Evolutionary conservation across 768 basidiomycete genomes (phyloP), one percentile per base, ranked within the genome.

Genomic region (Coprinopsis sp.): DNA sequence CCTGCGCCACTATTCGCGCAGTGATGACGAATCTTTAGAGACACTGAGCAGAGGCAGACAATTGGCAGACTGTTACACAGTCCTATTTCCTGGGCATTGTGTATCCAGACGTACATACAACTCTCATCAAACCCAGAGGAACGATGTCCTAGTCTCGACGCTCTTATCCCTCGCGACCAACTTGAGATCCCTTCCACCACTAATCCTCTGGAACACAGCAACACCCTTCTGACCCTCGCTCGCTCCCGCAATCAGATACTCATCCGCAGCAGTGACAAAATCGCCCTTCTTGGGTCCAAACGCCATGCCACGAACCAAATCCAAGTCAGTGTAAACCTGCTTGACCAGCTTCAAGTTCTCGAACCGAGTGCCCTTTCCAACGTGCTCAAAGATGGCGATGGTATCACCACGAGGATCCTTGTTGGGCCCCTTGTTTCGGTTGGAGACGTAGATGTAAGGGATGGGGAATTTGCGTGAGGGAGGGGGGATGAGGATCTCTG

Each of bases 231-330:
- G 65, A 14, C 81, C 80, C 3, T 68, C 71, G 22, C 67, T 64
- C 6, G 79, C 81, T 6, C 73, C 72, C 21, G 80, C 80, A 31
- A 82, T 66, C 23, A 85, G 62, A 44, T 54, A 66, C 41, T 63
- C 73, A 38, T 78, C 78, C n/a, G n/a, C n/a, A n/a, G n/a, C n/a
- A n/a, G n/a, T n/a, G n/a, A n/a, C n/a, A n/a, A n/a, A n/a, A 23
- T 72, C 74, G 23, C 71, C 69, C n/a, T 64, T 64, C 46, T 66
- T 58, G 46, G 73, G 70, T 4, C 78, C 76, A 44, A 84, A 67
- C 62, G 74, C 71, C 81, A 87, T 84, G 3, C 82, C 84, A 24
- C 82, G 67, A 27, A 85, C 72, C 58, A 84, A 78, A 53, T 79
- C 67, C 18, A 55, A 44, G 3, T 51, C 54, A 1, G 54, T 55